Conservation (phyloP, 139 green algal species). For the Chlorella sp. region DNA sequence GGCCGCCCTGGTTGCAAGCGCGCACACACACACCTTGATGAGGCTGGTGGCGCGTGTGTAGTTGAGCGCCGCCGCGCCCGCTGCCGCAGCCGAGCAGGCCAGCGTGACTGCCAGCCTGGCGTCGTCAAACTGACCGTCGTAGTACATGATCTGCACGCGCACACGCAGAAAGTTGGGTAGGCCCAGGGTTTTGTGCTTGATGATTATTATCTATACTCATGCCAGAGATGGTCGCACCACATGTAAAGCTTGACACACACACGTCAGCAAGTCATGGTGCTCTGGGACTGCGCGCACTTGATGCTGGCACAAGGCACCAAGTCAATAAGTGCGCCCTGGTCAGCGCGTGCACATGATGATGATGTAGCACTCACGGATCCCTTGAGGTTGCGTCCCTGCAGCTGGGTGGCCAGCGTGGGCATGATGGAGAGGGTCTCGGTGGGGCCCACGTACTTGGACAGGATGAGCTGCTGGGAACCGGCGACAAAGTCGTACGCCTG, state of each 20-base stretch:
- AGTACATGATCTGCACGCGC: slow-evolving; percentile 83
- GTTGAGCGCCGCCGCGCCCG: slow-evolving; percentile 82
- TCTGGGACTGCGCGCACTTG: too few relatives aligned
- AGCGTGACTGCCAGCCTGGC: slow-evolving; percentile 79
- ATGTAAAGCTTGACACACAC: too few relatives aligned
- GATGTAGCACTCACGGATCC: slow-evolving; percentile 69
- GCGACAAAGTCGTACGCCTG: slow-evolving; percentile 91
- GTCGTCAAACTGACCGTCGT: slow-evolving; percentile 97
- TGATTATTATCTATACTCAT: too few relatives aligned
- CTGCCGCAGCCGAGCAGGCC: slow-evolving; percentile 79
- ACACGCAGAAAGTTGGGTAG: too few relatives aligned
- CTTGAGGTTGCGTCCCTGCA: slow-evolving; percentile 60
- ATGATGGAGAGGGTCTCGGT: slow-evolving; percentile 57
- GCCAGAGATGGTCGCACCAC: too few relatives aligned
- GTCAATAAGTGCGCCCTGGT: too few relatives aligned
- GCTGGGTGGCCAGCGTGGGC: slow-evolving; percentile 63
- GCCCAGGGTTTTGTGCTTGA: too few relatives aligned
- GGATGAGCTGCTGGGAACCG: slow-evolving; percentile 59
- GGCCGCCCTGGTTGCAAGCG: too few relatives aligned
- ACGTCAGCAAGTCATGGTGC: too few relatives aligned
- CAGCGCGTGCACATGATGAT: too few relatives aligned
- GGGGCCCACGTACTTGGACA: slow-evolving; percentile 67
- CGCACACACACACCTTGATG: slow-evolving; percentile 83
- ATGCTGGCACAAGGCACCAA: too few relatives aligned
- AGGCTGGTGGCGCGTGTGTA: slow-evolving; percentile 65